Percentiles rank a stretch among this genome's conserved stretches.
phyloP scores from a whole-genome alignment of 2,329 filamentous ascomycete species.

The Canariomyces notabilis region DNA sequence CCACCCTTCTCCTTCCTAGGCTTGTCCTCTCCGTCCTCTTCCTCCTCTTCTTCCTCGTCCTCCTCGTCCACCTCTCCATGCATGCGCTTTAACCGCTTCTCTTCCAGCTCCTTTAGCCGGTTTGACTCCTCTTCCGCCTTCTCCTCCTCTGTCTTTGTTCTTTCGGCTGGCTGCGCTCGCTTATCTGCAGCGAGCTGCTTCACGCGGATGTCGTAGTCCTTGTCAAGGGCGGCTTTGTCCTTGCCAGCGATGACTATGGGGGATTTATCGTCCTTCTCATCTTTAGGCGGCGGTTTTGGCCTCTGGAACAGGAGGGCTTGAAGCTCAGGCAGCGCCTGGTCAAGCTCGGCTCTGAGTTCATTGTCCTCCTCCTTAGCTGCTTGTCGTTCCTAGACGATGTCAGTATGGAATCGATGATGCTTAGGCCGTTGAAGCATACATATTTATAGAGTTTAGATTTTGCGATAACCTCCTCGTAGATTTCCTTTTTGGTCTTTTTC shows the following conservation, averaged over 20 bases:
- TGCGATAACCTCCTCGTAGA: conserved; percentile 96
- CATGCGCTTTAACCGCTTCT: conserved; percentile 80
- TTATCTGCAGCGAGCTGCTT: conserved; percentile 79
- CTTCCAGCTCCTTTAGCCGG: conserved; percentile 74
- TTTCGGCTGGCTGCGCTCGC: conserved; percentile 76
- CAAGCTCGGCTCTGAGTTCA: conserved; percentile 75
- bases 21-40: conserved; percentile 35
- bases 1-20: conserved; percentile 32
- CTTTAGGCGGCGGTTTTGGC: conserved; percentile 38
- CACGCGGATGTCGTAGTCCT: conserved; percentile 80
- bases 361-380: conserved; percentile 90
- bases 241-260: conserved; percentile 43
- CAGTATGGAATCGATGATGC: neutral
- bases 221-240: conserved; percentile 67
- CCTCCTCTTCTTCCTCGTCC: conserved; percentile 50
- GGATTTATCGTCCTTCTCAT: conserved; percentile 24
- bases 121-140: conserved; percentile 71
- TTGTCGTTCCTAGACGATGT: conserved; percentile 62
- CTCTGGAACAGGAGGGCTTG: conserved; percentile 61
- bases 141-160: conserved; percentile 89
- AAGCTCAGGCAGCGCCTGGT: conserved; percentile 75
- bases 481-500: conserved; percentile 93
- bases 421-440: conserved; percentile 14
- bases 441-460: conserved; percentile 96
- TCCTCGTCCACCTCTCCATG: conserved; percentile 66